These are phyloP conservation scores for Ophiosphaerella narmari DNA, from an alignment of 2,329 filamentous ascomycete genomes.

Conservation along the genomic window DNA sequence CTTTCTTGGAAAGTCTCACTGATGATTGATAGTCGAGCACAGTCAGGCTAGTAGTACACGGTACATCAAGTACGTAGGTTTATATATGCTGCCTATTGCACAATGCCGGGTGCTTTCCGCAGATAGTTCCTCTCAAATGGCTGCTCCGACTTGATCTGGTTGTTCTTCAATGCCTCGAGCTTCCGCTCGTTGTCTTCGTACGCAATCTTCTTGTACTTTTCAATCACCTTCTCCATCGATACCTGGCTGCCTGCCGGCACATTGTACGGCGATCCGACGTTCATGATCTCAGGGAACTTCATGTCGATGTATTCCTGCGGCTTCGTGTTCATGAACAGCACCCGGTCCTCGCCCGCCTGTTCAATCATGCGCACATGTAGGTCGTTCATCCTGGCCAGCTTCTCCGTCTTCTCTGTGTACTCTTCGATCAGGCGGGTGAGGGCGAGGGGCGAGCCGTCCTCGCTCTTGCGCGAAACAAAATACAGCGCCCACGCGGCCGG, in stretches of 20 bases:
- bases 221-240: slow-evolving; percentile 64
- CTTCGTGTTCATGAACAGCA: slow-evolving; percentile 59
- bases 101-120: slow-evolving; percentile 25
- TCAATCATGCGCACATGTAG: slow-evolving; percentile 65
- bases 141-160: slow-evolving; percentile 41
- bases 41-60: too few species aligned
- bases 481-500: slow-evolving; percentile 54
- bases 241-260: slow-evolving; percentile 64
- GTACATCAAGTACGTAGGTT: too few species aligned
- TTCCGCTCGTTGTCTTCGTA: slow-evolving; percentile 62
- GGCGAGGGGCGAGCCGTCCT: slow-evolving; percentile 46
- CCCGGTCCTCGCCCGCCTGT: slow-evolving; percentile 65
- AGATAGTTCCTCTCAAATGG: slow-evolving; percentile 27
- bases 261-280: slow-evolving; percentile 66
- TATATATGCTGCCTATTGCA: slow-evolving; percentile 13
- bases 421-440: slow-evolving; percentile 59
- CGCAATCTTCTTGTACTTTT: slow-evolving; percentile 65
- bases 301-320: slow-evolving; percentile 58
- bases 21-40: too few species aligned
- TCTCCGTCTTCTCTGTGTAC: slow-evolving; percentile 59
- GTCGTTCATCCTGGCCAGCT: slow-evolving; percentile 61
- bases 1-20: too few species aligned
- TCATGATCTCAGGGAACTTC: slow-evolving; percentile 67
- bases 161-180: slow-evolving; percentile 47
- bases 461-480: slow-evolving; percentile 48